phyloP scores from a whole-genome alignment of 495 filamentous ascomycete species.

The Penicillium silybi region DNA sequence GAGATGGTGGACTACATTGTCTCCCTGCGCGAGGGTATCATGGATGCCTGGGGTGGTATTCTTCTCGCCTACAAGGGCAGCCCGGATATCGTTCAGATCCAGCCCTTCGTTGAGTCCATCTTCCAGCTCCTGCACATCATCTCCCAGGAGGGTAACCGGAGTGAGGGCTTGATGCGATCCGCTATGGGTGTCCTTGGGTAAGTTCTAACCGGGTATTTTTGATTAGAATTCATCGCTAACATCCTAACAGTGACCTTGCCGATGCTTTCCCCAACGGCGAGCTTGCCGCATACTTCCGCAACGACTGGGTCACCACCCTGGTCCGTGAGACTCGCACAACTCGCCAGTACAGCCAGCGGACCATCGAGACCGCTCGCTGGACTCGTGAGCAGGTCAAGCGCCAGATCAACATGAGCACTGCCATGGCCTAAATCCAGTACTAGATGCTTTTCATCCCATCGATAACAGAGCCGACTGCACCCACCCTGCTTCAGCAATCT shows the following conservation, averaged over 20 bases:
- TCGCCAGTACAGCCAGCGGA: slow-evolving; percentile 75
- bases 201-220: slow-evolving; percentile 25
- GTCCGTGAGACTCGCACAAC: slow-evolving; percentile 84
- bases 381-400: slow-evolving; percentile 95
- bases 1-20: slow-evolving; percentile 96
- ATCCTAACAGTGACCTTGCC: slow-evolving; percentile 70
- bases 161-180: slow-evolving; percentile 85
- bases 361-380: slow-evolving; percentile 93
- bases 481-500: background rate
- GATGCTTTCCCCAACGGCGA: slow-evolving; percentile 92
- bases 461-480: slow-evolving; percentile 2
- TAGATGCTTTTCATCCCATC: slow-evolving; percentile 7
- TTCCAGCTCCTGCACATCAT: slow-evolving; percentile 85
- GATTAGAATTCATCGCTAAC: slow-evolving; percentile 29
- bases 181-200: slow-evolving; percentile 97
- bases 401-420: slow-evolving; percentile 57
- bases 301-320: slow-evolving; percentile 83
- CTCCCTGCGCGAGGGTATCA: slow-evolving; percentile 91
- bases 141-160: slow-evolving; percentile 75
- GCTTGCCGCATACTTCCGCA: slow-evolving; percentile 73
- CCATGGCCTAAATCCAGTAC: slow-evolving; percentile 32
- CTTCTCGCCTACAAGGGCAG: slow-evolving; percentile 82
- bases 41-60: slow-evolving; percentile 98
- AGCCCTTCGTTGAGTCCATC: slow-evolving; percentile 77
- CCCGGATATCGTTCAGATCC: slow-evolving; percentile 58